phyloP scores from a whole-genome alignment of 2,329 filamentous ascomycete species.

The Clonostachys chloroleuca region DNA sequence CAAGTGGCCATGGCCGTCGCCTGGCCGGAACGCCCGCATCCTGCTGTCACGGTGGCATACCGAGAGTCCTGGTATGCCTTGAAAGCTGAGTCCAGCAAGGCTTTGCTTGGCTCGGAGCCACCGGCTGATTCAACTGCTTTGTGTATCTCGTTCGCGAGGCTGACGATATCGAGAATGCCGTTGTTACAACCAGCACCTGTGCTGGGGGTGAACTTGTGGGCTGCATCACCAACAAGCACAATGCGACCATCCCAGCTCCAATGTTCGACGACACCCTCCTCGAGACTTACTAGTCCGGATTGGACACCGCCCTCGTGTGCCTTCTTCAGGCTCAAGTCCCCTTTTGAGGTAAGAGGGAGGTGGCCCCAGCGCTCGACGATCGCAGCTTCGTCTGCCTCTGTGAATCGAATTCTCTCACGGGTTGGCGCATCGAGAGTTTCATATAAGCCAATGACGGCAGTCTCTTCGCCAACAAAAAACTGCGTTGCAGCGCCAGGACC shows the following conservation, averaged over 20 bases:
- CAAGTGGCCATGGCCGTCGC: neutral
- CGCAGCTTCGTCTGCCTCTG: constrained; percentile 15
- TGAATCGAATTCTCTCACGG: constrained; percentile 14
- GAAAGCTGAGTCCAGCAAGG: neutral
- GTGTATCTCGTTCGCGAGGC: constrained; percentile 14
- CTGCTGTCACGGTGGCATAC: neutral
- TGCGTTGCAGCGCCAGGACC: constrained; percentile 2
- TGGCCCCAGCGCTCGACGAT: constrained; percentile 14
- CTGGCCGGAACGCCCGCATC: neutral
- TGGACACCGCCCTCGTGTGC: constrained; percentile 2
- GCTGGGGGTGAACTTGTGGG: constrained; percentile 21
- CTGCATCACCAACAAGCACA: constrained; percentile 20
- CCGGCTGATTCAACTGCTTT: neutral
- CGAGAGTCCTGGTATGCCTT: constrained; percentile 3
- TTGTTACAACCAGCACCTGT: constrained; percentile 20
- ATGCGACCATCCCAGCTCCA: neutral
- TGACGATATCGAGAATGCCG: constrained; percentile 16
- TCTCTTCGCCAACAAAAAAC: constrained; percentile 12
- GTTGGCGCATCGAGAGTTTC: constrained; percentile 16
- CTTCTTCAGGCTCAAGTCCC: no score
- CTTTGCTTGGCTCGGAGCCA: neutral
- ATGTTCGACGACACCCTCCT: constrained; percentile 17
- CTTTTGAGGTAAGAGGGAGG: constrained; percentile 6
- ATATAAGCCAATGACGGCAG: constrained; percentile 16
- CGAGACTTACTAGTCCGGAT: constrained; percentile 13